Evolutionary conservation across 148 eudicot species (phyloP).

Genomic region (Tetragonia tetragonoides): DNA sequence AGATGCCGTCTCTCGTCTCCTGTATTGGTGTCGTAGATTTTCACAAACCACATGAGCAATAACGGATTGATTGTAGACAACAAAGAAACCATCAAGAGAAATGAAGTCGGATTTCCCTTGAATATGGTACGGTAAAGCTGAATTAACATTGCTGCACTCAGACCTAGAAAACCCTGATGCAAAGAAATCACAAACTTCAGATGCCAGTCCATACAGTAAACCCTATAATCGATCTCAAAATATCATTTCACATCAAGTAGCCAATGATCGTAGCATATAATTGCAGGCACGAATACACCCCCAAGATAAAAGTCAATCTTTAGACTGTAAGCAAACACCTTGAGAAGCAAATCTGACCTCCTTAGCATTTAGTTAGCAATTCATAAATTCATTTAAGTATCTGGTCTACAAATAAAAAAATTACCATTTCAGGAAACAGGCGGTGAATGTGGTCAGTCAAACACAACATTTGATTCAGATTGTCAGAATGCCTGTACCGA

Average conservation of each 20-base stretch:
- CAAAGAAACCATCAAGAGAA: constrained; percentile 52
- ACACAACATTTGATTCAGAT: too few species aligned
- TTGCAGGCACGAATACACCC: not conserved
- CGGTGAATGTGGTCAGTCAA: not conserved
- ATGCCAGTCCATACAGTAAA: not conserved
- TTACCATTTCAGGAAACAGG: not conserved
- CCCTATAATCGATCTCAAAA: not conserved
- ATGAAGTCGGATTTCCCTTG: constrained; percentile 48
- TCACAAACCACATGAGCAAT: constrained; percentile 61
- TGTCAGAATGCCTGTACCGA: not conserved
- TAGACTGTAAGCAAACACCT: not conserved
- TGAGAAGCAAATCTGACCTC: not conserved
- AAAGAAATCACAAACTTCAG: not conserved
- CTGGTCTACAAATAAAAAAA: not conserved
- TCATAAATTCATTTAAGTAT: not conserved
- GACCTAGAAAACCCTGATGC: constrained; percentile 68
- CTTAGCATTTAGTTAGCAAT: too few species aligned
- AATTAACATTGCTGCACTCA: constrained; percentile 76
- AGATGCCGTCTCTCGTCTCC: constrained; percentile 51
- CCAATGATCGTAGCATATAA: too few species aligned
- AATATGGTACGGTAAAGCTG: constrained; percentile 63
- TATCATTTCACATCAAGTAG: not conserved
- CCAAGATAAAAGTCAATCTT: not conserved
- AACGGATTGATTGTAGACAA: constrained; percentile 52
- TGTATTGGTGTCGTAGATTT: constrained; percentile 35